Percentiles rank a stretch among this genome's conserved stretches.
Conservation (phyloP, 495 filamentous ascomycete genomes). For the Xylona heveae region DNA sequence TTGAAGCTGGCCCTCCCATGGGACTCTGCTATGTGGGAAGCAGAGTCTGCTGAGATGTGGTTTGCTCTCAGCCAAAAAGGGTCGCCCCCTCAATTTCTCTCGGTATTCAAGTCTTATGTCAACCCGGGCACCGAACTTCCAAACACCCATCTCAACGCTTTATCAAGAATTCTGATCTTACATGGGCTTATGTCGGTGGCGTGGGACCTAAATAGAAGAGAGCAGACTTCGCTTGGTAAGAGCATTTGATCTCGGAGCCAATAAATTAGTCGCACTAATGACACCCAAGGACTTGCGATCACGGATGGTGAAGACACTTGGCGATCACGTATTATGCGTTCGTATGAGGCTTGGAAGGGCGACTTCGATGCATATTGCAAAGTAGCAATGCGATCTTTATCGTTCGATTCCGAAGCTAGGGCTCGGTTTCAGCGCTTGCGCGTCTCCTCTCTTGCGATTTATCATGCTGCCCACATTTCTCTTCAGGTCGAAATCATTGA, state of each 20-base stretch:
- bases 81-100: slow-evolving; percentile 19
- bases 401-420: slow-evolving; percentile 8
- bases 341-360: slow-evolving; percentile 29
- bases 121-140: slow-evolving; percentile 14
- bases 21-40: slow-evolving; percentile 26
- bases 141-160: slow-evolving; percentile 21
- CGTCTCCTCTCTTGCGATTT: slow-evolving; percentile 23
- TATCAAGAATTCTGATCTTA: slow-evolving; percentile 25
- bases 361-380: slow-evolving; percentile 28
- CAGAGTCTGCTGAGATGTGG: slow-evolving; percentile 25
- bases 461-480: slow-evolving; percentile 27
- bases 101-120: slow-evolving; percentile 29
- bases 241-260: no score
- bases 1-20: slow-evolving; percentile 27
- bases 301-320: slow-evolving; percentile 22
- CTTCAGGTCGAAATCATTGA: slow-evolving; percentile 30
- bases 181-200: slow-evolving; percentile 34
- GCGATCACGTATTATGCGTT: slow-evolving; percentile 24
- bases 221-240: slow-evolving; percentile 26
- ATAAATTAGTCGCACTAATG: no score
- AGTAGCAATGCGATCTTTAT: slow-evolving; percentile 14
- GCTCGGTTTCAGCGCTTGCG: slow-evolving; percentile 20
- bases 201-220: slow-evolving; percentile 30
- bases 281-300: slow-evolving; percentile 12
- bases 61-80: slow-evolving; percentile 14